A percentile compares a stretch with the other conserved stretches of the same genome.
Conservation (phyloP, 331 rosid species). For the Telfairia occidentalis region DNA sequence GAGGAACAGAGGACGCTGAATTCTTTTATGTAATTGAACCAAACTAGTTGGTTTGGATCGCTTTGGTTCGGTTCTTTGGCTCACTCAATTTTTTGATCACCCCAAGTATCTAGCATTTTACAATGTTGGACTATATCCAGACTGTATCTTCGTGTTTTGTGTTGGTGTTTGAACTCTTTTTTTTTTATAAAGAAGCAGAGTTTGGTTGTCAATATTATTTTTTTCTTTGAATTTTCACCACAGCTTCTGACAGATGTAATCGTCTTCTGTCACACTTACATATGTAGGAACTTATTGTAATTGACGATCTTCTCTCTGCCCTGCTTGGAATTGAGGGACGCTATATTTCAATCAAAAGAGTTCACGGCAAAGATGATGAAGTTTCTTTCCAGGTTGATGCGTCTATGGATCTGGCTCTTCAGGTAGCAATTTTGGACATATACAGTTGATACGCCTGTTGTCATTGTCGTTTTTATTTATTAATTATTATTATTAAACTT, state of each 20-base stretch:
- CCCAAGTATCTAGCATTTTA: too few relatives aligned
- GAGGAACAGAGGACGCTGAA: too few relatives aligned
- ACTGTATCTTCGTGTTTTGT: too few relatives aligned
- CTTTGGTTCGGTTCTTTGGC: too few relatives aligned
- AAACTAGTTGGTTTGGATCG: too few relatives aligned
- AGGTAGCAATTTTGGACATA: slow-evolving; percentile 36
- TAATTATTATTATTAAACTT: not conserved
- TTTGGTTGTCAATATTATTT: not conserved
- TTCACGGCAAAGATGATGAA: slow-evolving; percentile 46
- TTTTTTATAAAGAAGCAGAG: too few relatives aligned
- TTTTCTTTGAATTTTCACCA: not conserved
- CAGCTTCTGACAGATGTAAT: not conserved
- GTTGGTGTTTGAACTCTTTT: too few relatives aligned
- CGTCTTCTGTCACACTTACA: slow-evolving; percentile 11
- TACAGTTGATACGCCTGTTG: not conserved
- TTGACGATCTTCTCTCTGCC: slow-evolving; percentile 77
- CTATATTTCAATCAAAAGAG: slow-evolving; percentile 57
- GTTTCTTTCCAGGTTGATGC: slow-evolving; percentile 55
- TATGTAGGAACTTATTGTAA: slow-evolving; percentile 80
- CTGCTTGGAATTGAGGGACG: slow-evolving; percentile 91
- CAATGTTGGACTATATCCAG: too few relatives aligned
- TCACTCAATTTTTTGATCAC: too few relatives aligned
- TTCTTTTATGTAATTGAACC: too few relatives aligned
- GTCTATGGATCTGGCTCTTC: slow-evolving; percentile 92
- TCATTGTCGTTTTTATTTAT: not conserved